A percentile compares a stretch with the other conserved stretches of the same genome.
phyloP scores from a whole-genome alignment of 805 yeast genomes.

The Barnettozyma sp. region DNA sequence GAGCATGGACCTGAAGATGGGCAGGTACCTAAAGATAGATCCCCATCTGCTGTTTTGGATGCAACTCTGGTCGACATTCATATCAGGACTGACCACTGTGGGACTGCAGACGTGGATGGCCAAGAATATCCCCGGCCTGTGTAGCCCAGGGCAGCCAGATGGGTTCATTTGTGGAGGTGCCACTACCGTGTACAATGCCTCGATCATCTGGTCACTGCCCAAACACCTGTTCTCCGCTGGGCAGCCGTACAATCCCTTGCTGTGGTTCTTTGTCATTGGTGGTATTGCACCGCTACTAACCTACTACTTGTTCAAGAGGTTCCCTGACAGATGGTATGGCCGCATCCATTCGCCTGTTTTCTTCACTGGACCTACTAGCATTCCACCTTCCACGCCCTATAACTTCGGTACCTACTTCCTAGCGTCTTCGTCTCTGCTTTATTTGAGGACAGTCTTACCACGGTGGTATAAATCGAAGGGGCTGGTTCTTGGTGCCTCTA shows the following conservation, averaged over 20 bases:
- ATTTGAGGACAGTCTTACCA: conserved; percentile 40
- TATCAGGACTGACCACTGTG: conserved; percentile 33
- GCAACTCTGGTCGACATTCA: conserved; percentile 35
- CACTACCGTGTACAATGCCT: conserved; percentile 41
- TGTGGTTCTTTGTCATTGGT: conserved; percentile 53
- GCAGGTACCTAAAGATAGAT: conserved; percentile 50
- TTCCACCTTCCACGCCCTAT: conserved; percentile 73
- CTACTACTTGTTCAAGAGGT: conserved; percentile 24
- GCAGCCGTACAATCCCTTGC: conserved; percentile 45
- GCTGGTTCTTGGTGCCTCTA: conserved; percentile 53
- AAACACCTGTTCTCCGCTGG: conserved; percentile 40
- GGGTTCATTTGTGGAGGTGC: conserved; percentile 39
- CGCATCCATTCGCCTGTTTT: conserved; percentile 58
- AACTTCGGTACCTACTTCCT: conserved; percentile 51
- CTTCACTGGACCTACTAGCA: conserved; percentile 49
- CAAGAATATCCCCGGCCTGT: conserved; percentile 31
- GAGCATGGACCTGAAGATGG: conserved; percentile 47
- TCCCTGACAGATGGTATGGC: conserved; percentile 27
- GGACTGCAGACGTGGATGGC: conserved; percentile 38
- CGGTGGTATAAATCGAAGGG: conserved; percentile 57
- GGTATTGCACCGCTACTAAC: conserved; percentile 33
- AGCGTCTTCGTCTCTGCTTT: conserved; percentile 38
- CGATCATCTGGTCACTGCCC: conserved; percentile 48
- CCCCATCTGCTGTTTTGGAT: conserved; percentile 47
- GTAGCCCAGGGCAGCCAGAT: conserved; percentile 33